Percentiles rank a stretch among this genome's conserved stretches.
Conservation (phyloP, 169 alveolate species). For the Babesia bovis region DNA sequence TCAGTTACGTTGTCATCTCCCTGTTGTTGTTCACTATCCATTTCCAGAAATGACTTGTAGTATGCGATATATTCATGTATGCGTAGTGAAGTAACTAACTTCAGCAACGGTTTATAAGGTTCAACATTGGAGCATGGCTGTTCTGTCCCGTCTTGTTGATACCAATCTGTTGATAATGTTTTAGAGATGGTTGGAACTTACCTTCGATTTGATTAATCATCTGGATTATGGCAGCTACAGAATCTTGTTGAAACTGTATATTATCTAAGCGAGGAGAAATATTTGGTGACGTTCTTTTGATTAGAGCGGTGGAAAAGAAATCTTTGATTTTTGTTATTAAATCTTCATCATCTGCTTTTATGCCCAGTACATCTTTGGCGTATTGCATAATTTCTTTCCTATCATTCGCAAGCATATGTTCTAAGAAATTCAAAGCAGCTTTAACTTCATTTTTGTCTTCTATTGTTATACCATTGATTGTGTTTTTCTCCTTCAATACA, state of each 20-base stretch:
- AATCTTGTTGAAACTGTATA: constrained; percentile 26
- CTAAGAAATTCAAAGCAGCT: constrained; percentile 30
- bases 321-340: neutral
- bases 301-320: neutral
- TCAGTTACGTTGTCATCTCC: constrained; percentile 17
- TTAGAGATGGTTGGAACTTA: neutral
- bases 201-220: constrained; percentile 18
- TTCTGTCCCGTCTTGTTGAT: neutral
- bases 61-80: constrained; percentile 48
- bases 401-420: constrained; percentile 38
- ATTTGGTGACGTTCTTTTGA: constrained; percentile 35
- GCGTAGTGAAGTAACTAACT: constrained; percentile 35
- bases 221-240: constrained; percentile 24
- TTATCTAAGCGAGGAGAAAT: neutral
- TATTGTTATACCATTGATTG: neutral
- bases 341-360: neutral
- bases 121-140: neutral
- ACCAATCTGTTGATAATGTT: neutral
- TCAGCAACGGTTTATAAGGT: constrained; percentile 47
- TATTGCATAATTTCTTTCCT: constrained; percentile 22
- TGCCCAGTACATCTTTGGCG: neutral
- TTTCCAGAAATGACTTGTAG: constrained; percentile 14
- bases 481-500: constrained; percentile 17
- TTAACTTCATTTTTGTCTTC: constrained; percentile 20
- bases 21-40: constrained; percentile 2